These are phyloP conservation scores for Pseudomonodictys pantanalensis DNA, from an alignment of 495 filamentous ascomycete species.

Conservation along the genomic window DNA sequence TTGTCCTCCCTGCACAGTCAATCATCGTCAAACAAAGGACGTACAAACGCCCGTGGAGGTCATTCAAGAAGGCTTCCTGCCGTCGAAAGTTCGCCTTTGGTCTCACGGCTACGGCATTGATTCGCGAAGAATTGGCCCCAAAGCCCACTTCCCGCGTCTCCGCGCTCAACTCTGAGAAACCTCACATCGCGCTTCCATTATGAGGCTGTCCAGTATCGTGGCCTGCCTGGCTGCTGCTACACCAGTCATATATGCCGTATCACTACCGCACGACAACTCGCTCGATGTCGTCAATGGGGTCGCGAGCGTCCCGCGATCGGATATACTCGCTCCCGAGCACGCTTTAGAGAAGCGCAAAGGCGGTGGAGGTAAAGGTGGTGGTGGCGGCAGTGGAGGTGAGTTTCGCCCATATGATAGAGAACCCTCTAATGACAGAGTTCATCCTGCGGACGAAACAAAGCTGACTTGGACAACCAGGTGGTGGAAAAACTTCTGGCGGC, in stretches of 20 bases:
- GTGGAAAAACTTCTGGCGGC: constrained; percentile 35
- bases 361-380: constrained; percentile 47
- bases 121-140: neutral
- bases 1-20: neutral
- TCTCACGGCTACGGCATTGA: no score
- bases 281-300: constrained; percentile 10
- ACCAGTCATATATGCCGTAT: constrained; percentile 10
- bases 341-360: constrained; percentile 56
- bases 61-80: neutral
- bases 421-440: constrained; percentile 1
- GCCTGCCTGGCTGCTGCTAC: constrained; percentile 4
- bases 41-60: neutral
- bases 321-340: constrained; percentile 20
- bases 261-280: constrained; percentile 20
- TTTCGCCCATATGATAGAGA: constrained; percentile 2
- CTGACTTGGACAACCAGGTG: constrained; percentile 31
- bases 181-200: constrained; percentile 3
- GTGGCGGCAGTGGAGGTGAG: constrained; percentile 43
- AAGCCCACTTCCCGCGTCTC: neutral
- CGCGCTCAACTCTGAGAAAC: neutral
- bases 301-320: constrained; percentile 11
- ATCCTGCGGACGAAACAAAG: neutral
- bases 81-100: neutral
- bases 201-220: constrained; percentile 19
- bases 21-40: neutral